Percentiles rank a stretch among this genome's conserved stretches.
Conservation (phyloP, 1,139 yeast genomes). For the Sugiyamaella sp. region DNA sequence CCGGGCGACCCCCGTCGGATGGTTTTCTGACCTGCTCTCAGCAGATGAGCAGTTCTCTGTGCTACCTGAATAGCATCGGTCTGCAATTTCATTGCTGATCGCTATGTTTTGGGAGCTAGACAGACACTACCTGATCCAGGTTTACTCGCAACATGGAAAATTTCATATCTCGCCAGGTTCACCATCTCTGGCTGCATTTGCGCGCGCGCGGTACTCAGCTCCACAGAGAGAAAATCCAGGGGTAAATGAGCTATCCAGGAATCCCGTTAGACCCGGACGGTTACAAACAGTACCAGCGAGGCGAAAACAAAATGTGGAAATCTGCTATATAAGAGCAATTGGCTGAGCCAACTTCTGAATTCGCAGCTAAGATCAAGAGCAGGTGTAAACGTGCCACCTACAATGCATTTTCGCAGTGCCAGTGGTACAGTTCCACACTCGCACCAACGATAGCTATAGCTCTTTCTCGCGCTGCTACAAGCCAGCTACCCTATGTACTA, state of each 20-base stretch:
- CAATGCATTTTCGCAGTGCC: too few species aligned
- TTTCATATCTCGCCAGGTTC: slow-evolving; percentile 1
- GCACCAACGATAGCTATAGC: too few species aligned
- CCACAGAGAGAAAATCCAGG: background rate
- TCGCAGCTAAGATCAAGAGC: too few species aligned
- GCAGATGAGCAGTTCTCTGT: slow-evolving; percentile 48
- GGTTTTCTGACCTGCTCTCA: slow-evolving; percentile 29
- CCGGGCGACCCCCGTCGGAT: slow-evolving; percentile 26
- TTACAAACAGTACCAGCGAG: background rate
- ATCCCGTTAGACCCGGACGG: background rate
- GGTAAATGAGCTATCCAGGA: background rate
- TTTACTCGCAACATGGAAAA: background rate
- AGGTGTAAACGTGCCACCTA: too few species aligned
- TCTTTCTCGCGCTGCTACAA: too few species aligned
- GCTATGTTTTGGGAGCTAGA: too few species aligned
- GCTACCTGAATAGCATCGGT: slow-evolving; percentile 66
- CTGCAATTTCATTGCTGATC: slow-evolving; percentile 62
- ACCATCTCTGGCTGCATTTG: background rate
- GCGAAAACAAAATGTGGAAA: too few species aligned
- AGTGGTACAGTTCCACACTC: too few species aligned
- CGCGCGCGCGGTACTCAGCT: slow-evolving; percentile 1
- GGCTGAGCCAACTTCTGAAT: too few species aligned
- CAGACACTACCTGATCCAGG: background rate
- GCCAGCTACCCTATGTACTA: too few species aligned
- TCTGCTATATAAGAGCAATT: too few species aligned